Conservation (phyloP, 495 filamentous ascomycete genomes). For the Thermochaetoides thermophila region DNA sequence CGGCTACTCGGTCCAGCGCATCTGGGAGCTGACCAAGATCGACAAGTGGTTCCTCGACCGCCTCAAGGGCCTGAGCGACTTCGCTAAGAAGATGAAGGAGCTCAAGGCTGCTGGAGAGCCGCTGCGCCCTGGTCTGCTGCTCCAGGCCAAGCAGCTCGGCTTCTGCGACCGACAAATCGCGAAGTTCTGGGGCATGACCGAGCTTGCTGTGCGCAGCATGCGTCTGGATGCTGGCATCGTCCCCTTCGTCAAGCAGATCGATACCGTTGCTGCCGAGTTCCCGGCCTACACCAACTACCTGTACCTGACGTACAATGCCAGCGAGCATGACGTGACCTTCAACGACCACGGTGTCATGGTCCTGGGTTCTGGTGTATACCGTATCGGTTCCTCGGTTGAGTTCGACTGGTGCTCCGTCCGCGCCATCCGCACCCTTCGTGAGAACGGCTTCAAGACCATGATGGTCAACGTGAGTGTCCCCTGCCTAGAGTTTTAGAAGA, state of each 20-base stretch:
- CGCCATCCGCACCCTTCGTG: slow-evolving; percentile 81
- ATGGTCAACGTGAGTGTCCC: slow-evolving; percentile 60
- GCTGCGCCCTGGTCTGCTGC: slow-evolving; percentile 38
- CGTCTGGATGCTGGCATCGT: slow-evolving; percentile 72
- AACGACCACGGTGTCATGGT: slow-evolving; percentile 90
- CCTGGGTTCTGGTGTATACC: slow-evolving; percentile 89
- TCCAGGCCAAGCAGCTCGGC: slow-evolving; percentile 79
- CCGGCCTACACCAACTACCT: slow-evolving; percentile 92
- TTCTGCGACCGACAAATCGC: slow-evolving; percentile 90
- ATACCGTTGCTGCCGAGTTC: slow-evolving; percentile 96
- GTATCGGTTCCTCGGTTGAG: slow-evolving; percentile 94
- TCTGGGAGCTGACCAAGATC: slow-evolving; percentile 95
- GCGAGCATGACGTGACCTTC: slow-evolving; percentile 72
- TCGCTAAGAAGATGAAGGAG: slow-evolving; percentile 58
- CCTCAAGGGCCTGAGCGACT: slow-evolving; percentile 81
- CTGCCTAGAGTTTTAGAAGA: neutral
- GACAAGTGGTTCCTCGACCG: slow-evolving; percentile 94
- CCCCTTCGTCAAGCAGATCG: slow-evolving; percentile 92
- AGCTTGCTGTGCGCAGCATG: slow-evolving; percentile 69
- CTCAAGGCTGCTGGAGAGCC: slow-evolving; percentile 59
- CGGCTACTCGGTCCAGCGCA: slow-evolving; percentile 87
- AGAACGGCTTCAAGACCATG: slow-evolving; percentile 82
- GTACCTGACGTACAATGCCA: slow-evolving; percentile 89
- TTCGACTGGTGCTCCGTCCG: slow-evolving; percentile 99
- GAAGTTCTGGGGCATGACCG: slow-evolving; percentile 84